Evolutionary conservation across 805 yeast genomes (phyloP).

Genomic region (Candida coleopterorum): DNA sequence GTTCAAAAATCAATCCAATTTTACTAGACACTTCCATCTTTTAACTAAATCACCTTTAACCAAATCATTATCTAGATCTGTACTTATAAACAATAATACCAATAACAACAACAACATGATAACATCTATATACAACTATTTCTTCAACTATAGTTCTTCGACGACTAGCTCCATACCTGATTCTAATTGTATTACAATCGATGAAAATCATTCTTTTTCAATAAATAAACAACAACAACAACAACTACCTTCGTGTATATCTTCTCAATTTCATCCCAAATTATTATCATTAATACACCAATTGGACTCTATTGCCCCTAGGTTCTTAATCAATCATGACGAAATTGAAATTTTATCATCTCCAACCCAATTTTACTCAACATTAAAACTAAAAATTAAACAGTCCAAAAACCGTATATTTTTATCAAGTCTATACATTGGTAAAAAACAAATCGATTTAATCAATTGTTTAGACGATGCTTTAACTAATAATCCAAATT

Average conservation of each 20-base stretch:
- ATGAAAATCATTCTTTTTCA: slow-evolving; percentile 14
- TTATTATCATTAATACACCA: slow-evolving; percentile 43
- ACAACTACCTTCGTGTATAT: slow-evolving; percentile 6
- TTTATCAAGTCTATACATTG: slow-evolving; percentile 81
- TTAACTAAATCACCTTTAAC: too few species aligned
- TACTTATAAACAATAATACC: too few species aligned
- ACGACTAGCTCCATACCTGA: too few species aligned
- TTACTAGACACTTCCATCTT: too few species aligned
- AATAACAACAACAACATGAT: too few species aligned
- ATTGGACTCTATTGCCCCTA: slow-evolving; percentile 60
- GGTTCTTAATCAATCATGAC: slow-evolving; percentile 53
- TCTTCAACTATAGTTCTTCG: slow-evolving; percentile 15
- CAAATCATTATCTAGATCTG: too few species aligned
- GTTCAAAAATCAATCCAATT: too few species aligned
- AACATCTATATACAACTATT: slow-evolving; percentile 22
- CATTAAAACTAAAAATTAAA: slow-evolving; percentile 57
- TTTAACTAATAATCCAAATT: slow-evolving; percentile 49
- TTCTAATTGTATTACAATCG: neutral
- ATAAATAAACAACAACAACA: slow-evolving; percentile 21
- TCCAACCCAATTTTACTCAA: slow-evolving; percentile 70
- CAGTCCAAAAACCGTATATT: slow-evolving; percentile 65
- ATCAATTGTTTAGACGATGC: slow-evolving; percentile 60
- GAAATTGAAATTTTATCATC: slow-evolving; percentile 57
- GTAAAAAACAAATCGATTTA: slow-evolving; percentile 75
- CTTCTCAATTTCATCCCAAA: slow-evolving; percentile 39